Evolutionary conservation across 2,329 filamentous ascomycete species (phyloP).

Genomic region (Diaporthe citri): DNA sequence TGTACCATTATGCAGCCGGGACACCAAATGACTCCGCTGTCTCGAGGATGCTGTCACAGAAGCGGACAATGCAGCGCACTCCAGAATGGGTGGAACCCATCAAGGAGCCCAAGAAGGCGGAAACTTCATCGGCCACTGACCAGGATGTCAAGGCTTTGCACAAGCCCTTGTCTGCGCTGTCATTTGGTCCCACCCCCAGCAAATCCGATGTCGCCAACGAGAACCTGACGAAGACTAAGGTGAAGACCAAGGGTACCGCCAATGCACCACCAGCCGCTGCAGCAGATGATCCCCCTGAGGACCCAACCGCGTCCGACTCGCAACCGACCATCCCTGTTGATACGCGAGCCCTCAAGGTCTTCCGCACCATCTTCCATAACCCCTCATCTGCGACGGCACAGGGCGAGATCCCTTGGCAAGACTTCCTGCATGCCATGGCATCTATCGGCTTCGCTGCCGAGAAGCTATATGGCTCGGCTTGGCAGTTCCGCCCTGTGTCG

Average conservation of each 20-base stretch:
- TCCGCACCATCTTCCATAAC: slow-evolving; percentile 57
- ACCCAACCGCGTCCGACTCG: background rate
- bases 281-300: background rate
- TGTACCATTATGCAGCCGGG: slow-evolving; percentile 41
- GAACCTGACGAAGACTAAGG: slow-evolving; percentile 33
- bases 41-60: slow-evolving; percentile 48
- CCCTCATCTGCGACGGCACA: slow-evolving; percentile 50
- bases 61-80: slow-evolving; percentile 59
- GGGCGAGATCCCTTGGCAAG: slow-evolving; percentile 64
- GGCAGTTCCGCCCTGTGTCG: slow-evolving; percentile 65
- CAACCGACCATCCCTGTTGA: slow-evolving; percentile 46
- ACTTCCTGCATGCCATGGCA: slow-evolving; percentile 66
- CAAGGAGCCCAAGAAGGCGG: slow-evolving; percentile 2
- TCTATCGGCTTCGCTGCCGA: slow-evolving; percentile 62
- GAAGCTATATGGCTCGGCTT: slow-evolving; percentile 72
- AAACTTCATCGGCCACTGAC: background rate
- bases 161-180: slow-evolving; percentile 46
- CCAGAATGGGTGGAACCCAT: slow-evolving; percentile 59
- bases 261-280: background rate
- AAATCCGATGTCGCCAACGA: background rate
- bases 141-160: background rate
- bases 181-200: slow-evolving; percentile 35
- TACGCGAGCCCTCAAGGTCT: slow-evolving; percentile 50
- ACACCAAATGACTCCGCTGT: slow-evolving; percentile 47
- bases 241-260: slow-evolving; percentile 43